Conservation (phyloP, 352 stramenopile genomes). For the Phytophthora chlamydospora region DNA sequence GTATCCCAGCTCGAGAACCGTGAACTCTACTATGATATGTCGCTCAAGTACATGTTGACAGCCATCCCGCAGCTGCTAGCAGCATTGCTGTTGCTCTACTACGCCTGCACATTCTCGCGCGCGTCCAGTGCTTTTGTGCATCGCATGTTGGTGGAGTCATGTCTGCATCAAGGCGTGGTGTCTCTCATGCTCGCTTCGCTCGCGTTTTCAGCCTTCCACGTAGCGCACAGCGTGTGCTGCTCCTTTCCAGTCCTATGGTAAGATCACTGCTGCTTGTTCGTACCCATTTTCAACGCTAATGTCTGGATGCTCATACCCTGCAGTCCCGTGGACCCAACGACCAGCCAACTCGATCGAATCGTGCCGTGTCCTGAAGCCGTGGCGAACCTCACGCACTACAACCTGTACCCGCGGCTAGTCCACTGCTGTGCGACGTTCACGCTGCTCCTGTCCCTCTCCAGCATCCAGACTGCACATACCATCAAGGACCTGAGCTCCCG, state of each 20-base stretch:
- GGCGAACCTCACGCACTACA: conserved; percentile 36
- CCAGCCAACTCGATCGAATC: conserved; percentile 45
- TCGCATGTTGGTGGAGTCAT: conserved; percentile 60
- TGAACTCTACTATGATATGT: conserved; percentile 45
- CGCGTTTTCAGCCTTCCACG: conserved; percentile 52
- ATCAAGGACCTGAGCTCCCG: conserved; percentile 49
- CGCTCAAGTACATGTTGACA: conserved; percentile 61
- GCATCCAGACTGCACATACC: conserved; percentile 42
- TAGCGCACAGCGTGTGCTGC: conserved; percentile 60
- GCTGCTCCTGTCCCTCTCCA: conserved; percentile 49
- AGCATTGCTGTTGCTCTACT: conserved; percentile 61
- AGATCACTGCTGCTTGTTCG: background rate
- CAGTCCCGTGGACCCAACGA: conserved; percentile 47
- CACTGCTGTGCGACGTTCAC: conserved; percentile 54
- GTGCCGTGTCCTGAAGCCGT: conserved; percentile 47
- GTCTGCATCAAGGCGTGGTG: conserved; percentile 50
- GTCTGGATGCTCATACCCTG: background rate
- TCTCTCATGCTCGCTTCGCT: conserved; percentile 49
- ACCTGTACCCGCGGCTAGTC: conserved; percentile 42
- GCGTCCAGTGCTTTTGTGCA: conserved; percentile 51
- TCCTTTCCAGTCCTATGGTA: conserved; percentile 59
- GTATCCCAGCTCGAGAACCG: conserved; percentile 41
- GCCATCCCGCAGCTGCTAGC: conserved; percentile 53
- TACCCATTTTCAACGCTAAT: conserved; percentile 1
- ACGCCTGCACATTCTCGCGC: conserved; percentile 60